Base-by-base conservation (phyloP, 2,329 filamentous ascomycete genomes). In the Oidium heveae region DNA sequence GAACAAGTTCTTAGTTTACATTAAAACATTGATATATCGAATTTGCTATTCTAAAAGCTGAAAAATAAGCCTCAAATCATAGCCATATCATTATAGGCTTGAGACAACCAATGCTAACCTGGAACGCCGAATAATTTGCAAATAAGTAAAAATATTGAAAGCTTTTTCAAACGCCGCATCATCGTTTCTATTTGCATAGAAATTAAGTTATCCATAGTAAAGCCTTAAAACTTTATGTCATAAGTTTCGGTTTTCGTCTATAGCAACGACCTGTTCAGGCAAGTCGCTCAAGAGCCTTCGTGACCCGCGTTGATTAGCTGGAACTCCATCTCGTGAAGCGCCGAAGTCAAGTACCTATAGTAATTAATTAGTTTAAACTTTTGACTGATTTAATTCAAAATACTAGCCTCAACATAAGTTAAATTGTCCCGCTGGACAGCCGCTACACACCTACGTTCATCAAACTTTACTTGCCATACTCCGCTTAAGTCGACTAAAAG, bases 401-500 rank as follows among this genome's bases (percentile, higher is more conserved):
- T 44, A 18, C 79, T 71, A 67, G 94, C 91, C 78, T 98, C 91
- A 56, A 98, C 87, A 67, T 94, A 98, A 20, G 91, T 98, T 62
- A 94, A 70, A 62, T 80, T 82, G 60, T 94, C 86, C 55, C 91
- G 78, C 71, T 98, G 91, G 55, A 98, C 91, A 47, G 91, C 91
- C 57, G 91, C 91, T 56, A 98, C 91, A 66, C 91, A 98, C 66
- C 89, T 77, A 60, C 91, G 76, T 65, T 93, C 86, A 63, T 98
- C 88, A 69, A 98, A 98, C 63, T 91, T 91, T 63, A 98, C 91
- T 70, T 98, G 91, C 91, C 91, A 98, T 8, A 98, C 91, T n/a
- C 89, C 88, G 60, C 82, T 89, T 37, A 98, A 74, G 63, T 95
- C 88, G 15, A 86, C 94, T 63, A 98, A 73, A 44, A 98, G 75